Evolutionary conservation across 1,139 yeast species (phyloP).

Genomic region (Geotrichum fermentans): DNA sequence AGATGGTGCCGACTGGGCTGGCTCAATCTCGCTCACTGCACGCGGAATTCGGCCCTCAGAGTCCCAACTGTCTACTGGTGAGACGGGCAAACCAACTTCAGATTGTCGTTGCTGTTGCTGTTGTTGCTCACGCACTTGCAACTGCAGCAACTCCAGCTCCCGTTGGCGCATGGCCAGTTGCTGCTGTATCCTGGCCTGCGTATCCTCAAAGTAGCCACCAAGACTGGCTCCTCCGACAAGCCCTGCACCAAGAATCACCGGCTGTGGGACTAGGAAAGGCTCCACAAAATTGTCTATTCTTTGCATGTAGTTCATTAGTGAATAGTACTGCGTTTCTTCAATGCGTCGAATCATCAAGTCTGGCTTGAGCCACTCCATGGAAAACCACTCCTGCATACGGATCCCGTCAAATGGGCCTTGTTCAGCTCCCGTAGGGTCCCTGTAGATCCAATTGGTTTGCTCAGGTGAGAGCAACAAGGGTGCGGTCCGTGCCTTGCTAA

Average conservation of each 20-base stretch:
- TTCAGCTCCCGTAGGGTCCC: constrained; percentile 63
- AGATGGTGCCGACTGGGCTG: too few species aligned
- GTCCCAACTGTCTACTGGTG: constrained; percentile 22
- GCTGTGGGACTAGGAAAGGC: constrained; percentile 60
- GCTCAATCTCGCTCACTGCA: too few species aligned
- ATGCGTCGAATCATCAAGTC: constrained; percentile 54
- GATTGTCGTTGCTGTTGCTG: too few species aligned
- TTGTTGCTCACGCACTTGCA: constrained; percentile 21
- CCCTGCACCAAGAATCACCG: background rate
- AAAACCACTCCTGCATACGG: constrained; percentile 75
- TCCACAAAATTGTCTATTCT: constrained; percentile 47
- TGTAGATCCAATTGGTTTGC: constrained; percentile 60
- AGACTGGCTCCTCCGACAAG: background rate
- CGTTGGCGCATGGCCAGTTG: constrained; percentile 14
- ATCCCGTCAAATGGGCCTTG: constrained; percentile 79
- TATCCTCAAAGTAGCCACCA: background rate
- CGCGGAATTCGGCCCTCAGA: constrained; percentile 19
- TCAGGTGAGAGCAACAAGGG: constrained; percentile 36
- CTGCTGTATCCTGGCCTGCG: constrained; percentile 20
- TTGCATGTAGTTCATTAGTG: constrained; percentile 33
- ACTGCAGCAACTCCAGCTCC: constrained; percentile 10
- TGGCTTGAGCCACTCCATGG: constrained; percentile 54
- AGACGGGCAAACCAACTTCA: constrained; percentile 25
- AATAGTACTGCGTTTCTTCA: constrained; percentile 35
- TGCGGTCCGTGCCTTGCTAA: constrained; percentile 24